Conservation (phyloP, 2,329 filamentous ascomycete species). For the Fusarium subtropicale region DNA sequence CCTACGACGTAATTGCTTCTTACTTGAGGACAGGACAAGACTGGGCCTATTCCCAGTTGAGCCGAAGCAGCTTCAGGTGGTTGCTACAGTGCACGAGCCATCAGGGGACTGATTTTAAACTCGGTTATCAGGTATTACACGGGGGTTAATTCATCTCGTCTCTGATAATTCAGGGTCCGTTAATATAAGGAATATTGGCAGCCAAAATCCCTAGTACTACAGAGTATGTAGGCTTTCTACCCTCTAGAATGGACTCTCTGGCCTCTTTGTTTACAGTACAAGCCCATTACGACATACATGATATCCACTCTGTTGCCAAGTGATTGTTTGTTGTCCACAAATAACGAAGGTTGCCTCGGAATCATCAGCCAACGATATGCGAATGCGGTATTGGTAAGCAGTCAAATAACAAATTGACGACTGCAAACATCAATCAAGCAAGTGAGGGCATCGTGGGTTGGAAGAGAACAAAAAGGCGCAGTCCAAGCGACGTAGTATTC, state of each 20-base stretch:
- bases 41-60: constrained; percentile 33
- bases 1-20: constrained; percentile 43
- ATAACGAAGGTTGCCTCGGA: constrained; percentile 16
- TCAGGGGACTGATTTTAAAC: constrained; percentile 19
- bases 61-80: constrained; percentile 28
- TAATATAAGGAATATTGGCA: not conserved
- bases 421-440: not conserved
- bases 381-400: constrained; percentile 31
- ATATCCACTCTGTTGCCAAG: constrained; percentile 11
- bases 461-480: not conserved
- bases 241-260: not conserved
- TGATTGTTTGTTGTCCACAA: constrained; percentile 14
- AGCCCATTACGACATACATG: not conserved
- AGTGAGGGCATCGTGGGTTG: constrained; percentile 22
- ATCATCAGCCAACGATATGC: constrained; percentile 8
- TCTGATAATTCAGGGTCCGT: not conserved
- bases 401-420: not conserved
- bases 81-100: constrained; percentile 40
- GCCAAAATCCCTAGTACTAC: too few relatives aligned
- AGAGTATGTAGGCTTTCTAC: too few relatives aligned
- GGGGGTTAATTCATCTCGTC: not conserved
- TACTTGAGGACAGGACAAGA: not conserved
- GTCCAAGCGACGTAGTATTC: not conserved
- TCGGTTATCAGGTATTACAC: constrained; percentile 13
- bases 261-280: not conserved